Evolutionary conservation across 129 eudicot species (phyloP), one percentile per base, ranked within the genome.

Genomic region (Silybum marianum): DNA sequence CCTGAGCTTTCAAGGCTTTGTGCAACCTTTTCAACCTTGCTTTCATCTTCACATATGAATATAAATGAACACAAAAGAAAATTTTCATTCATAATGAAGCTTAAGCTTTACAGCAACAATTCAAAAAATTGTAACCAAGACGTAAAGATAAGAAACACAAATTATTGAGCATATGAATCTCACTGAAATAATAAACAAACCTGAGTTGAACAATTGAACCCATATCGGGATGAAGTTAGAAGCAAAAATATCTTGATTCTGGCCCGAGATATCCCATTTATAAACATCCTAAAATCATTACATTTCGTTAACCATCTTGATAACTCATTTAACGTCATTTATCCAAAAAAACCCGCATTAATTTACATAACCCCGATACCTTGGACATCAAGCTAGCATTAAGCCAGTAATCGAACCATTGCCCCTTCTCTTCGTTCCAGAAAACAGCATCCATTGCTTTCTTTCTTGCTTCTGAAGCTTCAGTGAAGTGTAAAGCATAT

Each of bases 321-420:
- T 3, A 32, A 32, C 36, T 32, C 36, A 32, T 4, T 32, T 32
- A 32, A 32, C 0, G 0, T 32, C 36, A 32, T 32, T 32, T 32
- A 32, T 32, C 36, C 36, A 32, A 32, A 32, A 32, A 4, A 3
- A 32, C 6, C 6, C 6, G 36, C 3, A 28, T 28, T 8, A 39
- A 39, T 39, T 39, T 39, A 39, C 9, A 9, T 40, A 3, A 66
- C 80, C 76, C 81, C 90, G 87, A 32, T 93, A 92, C 98, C 89
- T 92, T 82, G 77, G 77, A 71, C 26, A 65, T 66, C 18, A 79
- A 36, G 74, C 85, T 78, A 69, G 62, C 74, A 22, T 72, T 75
- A 38, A 93, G 87, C 99, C 99, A 93, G 83, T 91, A 93, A 87
- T 93, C 99, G 19, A 93, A 85, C 99, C 99, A 95, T 63, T 93